Evolutionary conservation across 306 rosid genomes (phyloP).

Genomic region (Glycyrrhiza uralensis): DNA sequence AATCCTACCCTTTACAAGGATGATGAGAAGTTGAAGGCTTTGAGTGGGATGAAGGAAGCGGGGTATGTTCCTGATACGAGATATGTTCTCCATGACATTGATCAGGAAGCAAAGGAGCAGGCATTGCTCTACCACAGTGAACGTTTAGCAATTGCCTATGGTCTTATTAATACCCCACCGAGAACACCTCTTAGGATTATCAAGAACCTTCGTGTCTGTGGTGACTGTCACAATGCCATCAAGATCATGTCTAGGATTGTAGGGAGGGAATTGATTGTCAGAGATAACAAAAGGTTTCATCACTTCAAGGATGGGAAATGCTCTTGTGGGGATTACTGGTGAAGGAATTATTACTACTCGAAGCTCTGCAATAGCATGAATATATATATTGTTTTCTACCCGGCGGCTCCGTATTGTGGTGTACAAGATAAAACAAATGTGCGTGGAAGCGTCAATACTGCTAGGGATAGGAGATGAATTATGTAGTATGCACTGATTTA

Average conservation of each 20-base stretch:
- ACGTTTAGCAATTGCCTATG: conserved; percentile 80
- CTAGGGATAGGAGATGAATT: conserved; percentile 25
- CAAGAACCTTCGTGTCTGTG: conserved; percentile 80
- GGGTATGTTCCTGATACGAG: conserved; percentile 81
- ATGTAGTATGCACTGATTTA: conserved; percentile 32
- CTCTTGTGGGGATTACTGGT: conserved; percentile 96
- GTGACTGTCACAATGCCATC: conserved; percentile 88
- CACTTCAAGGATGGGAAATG: conserved; percentile 92
- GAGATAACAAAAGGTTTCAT: conserved; percentile 86
- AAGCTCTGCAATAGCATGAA: background rate
- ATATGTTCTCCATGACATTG: conserved; percentile 88
- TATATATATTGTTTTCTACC: conserved; percentile 20
- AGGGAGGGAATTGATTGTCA: conserved; percentile 70
- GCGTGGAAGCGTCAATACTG: conserved; percentile 17
- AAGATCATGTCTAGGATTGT: conserved; percentile 91
- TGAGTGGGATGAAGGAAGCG: conserved; percentile 56
- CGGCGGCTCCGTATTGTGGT: conserved; percentile 10
- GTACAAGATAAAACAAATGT: background rate
- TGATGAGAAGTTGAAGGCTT: conserved; percentile 73
- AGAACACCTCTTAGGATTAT: conserved; percentile 83
- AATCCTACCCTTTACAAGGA: conserved; percentile 78
- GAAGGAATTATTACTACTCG: conserved; percentile 15
- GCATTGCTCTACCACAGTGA: conserved; percentile 86
- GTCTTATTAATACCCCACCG: conserved; percentile 83
- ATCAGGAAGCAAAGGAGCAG: conserved; percentile 94